Conservation (phyloP, 768 basidiomycete species). For the Symmetrospora coprosmae region DNA sequence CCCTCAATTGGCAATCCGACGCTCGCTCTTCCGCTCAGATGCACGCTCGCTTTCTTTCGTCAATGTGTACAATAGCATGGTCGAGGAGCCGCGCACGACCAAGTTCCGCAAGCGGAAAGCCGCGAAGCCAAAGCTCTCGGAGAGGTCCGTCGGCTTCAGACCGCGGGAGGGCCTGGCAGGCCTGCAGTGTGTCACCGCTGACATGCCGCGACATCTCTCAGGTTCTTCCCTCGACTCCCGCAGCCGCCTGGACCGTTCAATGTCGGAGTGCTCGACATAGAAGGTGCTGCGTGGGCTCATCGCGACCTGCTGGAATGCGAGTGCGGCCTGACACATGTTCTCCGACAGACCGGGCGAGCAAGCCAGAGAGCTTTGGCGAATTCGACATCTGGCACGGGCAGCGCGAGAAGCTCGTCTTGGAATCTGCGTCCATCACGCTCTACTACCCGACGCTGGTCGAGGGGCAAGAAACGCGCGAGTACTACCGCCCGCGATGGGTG, state of each 20-base stretch:
- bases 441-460: background rate
- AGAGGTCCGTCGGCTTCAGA: background rate
- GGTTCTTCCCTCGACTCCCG: background rate
- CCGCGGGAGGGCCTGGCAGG: background rate
- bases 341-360: background rate
- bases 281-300: no score
- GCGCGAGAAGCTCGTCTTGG: background rate
- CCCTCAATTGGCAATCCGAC: no score
- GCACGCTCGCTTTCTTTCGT: no score
- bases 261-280: background rate
- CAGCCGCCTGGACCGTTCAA: background rate
- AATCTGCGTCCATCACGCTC: background rate
- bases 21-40: no score
- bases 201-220: background rate
- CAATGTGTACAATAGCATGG: background rate
- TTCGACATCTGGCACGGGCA: background rate
- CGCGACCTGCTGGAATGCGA: no score
- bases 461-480: background rate
- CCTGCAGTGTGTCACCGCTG: background rate
- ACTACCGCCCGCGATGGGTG: background rate
- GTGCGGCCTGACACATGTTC: background rate
- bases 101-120: no score
- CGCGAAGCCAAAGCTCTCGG: background rate
- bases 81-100: no score
- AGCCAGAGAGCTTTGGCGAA: background rate